phyloP scores from a whole-genome alignment of 768 basidiomycete genomes.

The Austroboletus eburneus region DNA sequence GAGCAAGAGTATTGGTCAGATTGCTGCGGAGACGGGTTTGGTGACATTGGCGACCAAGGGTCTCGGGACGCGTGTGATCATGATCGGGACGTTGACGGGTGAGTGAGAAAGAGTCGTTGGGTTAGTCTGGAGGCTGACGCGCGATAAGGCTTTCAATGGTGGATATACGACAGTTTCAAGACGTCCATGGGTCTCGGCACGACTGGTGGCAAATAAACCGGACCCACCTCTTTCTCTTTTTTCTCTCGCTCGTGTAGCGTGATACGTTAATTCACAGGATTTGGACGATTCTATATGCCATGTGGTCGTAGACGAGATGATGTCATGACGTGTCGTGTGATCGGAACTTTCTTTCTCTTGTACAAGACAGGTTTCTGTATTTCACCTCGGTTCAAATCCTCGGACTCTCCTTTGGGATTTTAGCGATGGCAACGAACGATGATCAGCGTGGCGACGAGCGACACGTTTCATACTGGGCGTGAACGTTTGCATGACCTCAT shows the following conservation, averaged over 20 bases:
- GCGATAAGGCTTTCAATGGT: slow-evolving; percentile 78
- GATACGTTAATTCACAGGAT: no score
- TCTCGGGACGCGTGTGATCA: slow-evolving; percentile 81
- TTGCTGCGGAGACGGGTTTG: slow-evolving; percentile 68
- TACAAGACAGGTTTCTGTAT: no score
- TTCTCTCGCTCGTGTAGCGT: no score
- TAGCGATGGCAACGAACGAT: no score
- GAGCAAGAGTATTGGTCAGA: slow-evolving; percentile 71
- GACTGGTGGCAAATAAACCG: slow-evolving; percentile 81
- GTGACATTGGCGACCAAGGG: slow-evolving; percentile 72
- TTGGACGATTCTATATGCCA: slow-evolving; percentile 10
- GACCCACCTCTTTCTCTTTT: not conserved
- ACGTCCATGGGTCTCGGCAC: slow-evolving; percentile 79
- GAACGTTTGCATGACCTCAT: no score
- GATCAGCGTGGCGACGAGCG: no score
- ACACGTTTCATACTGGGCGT: no score
- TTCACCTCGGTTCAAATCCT: no score
- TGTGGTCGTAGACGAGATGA: slow-evolving; percentile 16
- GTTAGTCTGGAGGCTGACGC: slow-evolving; percentile 2
- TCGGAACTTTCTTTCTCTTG: no score
- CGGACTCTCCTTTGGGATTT: no score
- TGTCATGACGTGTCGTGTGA: slow-evolving; percentile 1
- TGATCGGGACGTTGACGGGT: slow-evolving; percentile 66
- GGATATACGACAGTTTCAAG: slow-evolving; percentile 92
- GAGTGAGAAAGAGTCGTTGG: slow-evolving; percentile 7